Evolutionary conservation across 345 rosid genomes (phyloP).

Genomic region (Crucihimalaya himalaica): DNA sequence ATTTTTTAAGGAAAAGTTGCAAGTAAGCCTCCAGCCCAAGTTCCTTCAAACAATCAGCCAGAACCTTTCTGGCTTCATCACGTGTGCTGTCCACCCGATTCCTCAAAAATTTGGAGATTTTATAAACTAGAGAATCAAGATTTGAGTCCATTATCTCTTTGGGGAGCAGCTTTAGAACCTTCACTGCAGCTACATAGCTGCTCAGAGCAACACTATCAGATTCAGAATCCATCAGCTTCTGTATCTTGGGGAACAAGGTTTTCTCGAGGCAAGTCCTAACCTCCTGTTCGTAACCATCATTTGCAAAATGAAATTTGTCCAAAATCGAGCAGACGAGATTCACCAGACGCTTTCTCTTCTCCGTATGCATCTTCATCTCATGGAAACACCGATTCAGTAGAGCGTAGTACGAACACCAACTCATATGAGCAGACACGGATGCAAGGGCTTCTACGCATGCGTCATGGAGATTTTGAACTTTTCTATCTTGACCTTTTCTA

Average conservation of each 20-base stretch:
- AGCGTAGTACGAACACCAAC: constrained; percentile 66
- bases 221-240: constrained; percentile 53
- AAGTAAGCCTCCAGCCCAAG: too few species aligned
- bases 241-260: constrained; percentile 65
- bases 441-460: constrained; percentile 78
- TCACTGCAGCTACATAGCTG: too few species aligned
- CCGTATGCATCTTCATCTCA: constrained; percentile 52
- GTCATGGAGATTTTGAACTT: constrained; percentile 42
- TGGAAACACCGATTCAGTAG: constrained; percentile 63
- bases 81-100: too few species aligned
- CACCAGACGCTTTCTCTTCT: constrained; percentile 62
- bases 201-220: too few species aligned
- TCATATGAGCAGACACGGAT: constrained; percentile 60
- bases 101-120: too few species aligned
- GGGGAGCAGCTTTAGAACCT: too few species aligned
- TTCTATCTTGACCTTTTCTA: constrained; percentile 12
- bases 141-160: too few species aligned
- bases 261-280: constrained; percentile 59
- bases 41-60: too few species aligned
- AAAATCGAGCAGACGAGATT: constrained; percentile 56
- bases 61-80: too few species aligned
- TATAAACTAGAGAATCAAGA: too few species aligned
- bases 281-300: constrained; percentile 41
- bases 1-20: constrained; percentile 34
- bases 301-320: constrained; percentile 65